Conservation (phyloP, 1,284 basidiomycete genomes). For the Malassezia nana region DNA sequence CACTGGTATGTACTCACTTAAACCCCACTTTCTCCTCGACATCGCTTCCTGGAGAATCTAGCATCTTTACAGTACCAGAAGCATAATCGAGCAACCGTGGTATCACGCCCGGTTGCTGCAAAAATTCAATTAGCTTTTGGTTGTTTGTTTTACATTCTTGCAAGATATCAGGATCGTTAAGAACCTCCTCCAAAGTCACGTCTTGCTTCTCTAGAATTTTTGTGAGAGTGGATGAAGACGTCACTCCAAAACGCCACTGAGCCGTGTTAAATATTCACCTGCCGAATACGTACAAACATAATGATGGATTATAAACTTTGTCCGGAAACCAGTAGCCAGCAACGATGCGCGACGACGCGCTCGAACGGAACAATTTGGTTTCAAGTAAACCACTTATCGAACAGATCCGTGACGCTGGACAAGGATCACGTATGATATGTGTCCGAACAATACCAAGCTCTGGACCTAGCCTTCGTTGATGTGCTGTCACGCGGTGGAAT, state of each 20-base stretch:
- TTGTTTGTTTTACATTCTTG: conserved; percentile 95
- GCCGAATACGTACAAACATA: conserved; percentile 18
- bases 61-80: conserved; percentile 69
- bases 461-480: not conserved
- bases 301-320: not conserved
- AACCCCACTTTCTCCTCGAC: conserved; percentile 47
- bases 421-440: not conserved
- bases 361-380: not conserved
- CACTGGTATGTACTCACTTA: conserved; percentile 25
- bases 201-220: conserved; percentile 41
- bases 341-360: not conserved
- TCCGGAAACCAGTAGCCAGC: not conserved
- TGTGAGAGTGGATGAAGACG: conserved; percentile 39
- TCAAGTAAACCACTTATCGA: not conserved
- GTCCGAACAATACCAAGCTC: not conserved
- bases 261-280: not conserved
- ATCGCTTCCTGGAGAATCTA: conserved; percentile 53
- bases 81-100: conserved; percentile 71
- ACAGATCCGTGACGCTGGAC: not conserved
- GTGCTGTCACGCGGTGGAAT: conserved; percentile 1
- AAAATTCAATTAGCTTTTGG: conserved; percentile 72
- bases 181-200: conserved; percentile 66
- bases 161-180: conserved; percentile 86
- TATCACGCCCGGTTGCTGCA: conserved; percentile 67
- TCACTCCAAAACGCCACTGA: conserved; percentile 46